Base-by-base conservation (phyloP, 2,329 filamentous ascomycete species). In the Parascedosporium putredinis region DNA sequence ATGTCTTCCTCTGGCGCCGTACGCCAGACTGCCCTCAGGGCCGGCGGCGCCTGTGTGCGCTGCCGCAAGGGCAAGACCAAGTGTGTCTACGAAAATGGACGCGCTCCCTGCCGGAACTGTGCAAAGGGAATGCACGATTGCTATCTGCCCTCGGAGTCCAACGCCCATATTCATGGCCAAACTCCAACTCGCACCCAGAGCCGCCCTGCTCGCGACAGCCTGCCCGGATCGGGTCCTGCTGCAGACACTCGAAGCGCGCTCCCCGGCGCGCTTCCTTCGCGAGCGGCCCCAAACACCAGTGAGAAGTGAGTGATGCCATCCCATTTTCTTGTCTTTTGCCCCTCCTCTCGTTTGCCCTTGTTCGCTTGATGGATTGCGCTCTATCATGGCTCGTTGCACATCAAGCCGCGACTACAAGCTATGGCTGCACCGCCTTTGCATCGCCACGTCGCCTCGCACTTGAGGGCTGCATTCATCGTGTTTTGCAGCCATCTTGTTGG, bases 21-120 rank as follows among this genome's bases (percentile, higher is more conserved):
- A 59, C 74, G 76, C 64, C 74, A 74, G 58, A 80, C 76, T 55
- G 77, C 76, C 63, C 74, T 79, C 50, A 71, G 76, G 60, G 76
- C 76, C 62, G 76, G 76, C 60, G 76, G 76, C 58, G 77, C 77
- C 58, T 81, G 77, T 56, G 77, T 80, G 56, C 75, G 77, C 63
- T 81, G 77, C 64, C 75, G 77, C 62, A 81, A 80, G 60, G 77
- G 77, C 65, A 81, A 81, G 64, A 81, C 77, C 48, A 80, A 79
- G 58, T 81, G 77, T 54, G 76, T 80, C 58, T 81, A 81, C 65
- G 77, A 80, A 54, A 79, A 78, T 57, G 76, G 76, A 47, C 70
- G 75, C 60, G 74, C 76, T n/a, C 77, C 77, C 10, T 81, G 77
- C 67, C 77, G 78, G 61, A 81, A 81, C 64, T 81, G 77, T 64